Evolutionary conservation across 768 basidiomycete genomes (phyloP).

Genomic region (Suillus tomentosus): DNA sequence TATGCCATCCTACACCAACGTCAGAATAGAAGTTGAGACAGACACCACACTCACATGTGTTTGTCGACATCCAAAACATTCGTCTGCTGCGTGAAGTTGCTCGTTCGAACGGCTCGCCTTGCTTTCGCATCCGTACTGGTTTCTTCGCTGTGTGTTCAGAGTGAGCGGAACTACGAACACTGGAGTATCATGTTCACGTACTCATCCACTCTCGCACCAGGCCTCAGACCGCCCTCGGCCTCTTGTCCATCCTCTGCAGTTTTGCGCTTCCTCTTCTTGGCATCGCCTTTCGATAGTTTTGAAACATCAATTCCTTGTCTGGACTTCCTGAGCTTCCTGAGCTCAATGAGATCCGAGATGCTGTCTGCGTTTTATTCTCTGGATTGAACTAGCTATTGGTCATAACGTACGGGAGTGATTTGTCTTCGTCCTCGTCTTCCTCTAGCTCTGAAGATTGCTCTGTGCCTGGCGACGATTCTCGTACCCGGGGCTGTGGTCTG

Average conservation of each 20-base stretch:
- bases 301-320: conserved; percentile 84
- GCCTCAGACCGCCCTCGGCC: conserved; percentile 57
- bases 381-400: conserved; percentile 2
- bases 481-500: conserved; percentile 60
- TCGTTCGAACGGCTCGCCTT: conserved; percentile 72
- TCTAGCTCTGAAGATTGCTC: conserved; percentile 15
- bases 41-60: conserved; percentile 75
- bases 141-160: conserved; percentile 45
- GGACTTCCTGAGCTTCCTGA: conserved; percentile 72
- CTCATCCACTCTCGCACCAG: conserved; percentile 45
- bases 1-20: conserved; percentile 82
- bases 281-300: conserved; percentile 84
- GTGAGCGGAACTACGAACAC: background rate
- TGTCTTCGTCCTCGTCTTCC: conserved; percentile 40
- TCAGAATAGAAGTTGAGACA: conserved; percentile 1
- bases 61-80: conserved; percentile 96
- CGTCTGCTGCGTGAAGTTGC: conserved; percentile 98
- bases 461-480: conserved; percentile 45
- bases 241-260: conserved; percentile 44
- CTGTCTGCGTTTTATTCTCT: conserved; percentile 37
- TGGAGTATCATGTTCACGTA: conserved; percentile 45
- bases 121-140: conserved; percentile 71
- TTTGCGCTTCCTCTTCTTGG: conserved; percentile 67
- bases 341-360: conserved; percentile 80
- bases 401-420: conserved; percentile 51